These are phyloP conservation scores for Jaapia argillacea DNA, from an alignment of 768 basidiomycete genomes.

Conservation along the genomic window DNA sequence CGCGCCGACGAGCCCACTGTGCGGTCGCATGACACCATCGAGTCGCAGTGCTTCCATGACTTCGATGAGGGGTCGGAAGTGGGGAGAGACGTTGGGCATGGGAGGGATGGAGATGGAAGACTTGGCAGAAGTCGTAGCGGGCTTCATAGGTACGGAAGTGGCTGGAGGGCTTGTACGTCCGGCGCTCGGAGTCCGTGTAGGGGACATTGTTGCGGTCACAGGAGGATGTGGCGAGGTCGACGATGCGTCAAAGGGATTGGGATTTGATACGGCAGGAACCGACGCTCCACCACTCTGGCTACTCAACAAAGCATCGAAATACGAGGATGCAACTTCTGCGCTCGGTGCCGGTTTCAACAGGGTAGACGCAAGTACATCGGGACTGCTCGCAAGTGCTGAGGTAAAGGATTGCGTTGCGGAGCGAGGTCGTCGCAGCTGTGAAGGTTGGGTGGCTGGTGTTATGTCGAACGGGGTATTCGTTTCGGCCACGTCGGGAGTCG, in stretches of 20 bases:
- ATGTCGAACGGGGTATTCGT: too few species aligned
- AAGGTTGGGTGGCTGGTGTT: too few species aligned
- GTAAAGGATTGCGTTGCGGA: too few species aligned
- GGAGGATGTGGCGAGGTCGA: not conserved
- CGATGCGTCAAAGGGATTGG: not conserved
- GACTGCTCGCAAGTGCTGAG: too few species aligned
- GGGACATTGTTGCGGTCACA: not conserved
- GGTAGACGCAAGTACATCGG: too few species aligned
- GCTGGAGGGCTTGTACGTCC: not conserved
- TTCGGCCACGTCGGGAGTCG: too few species aligned
- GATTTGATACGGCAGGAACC: too few species aligned
- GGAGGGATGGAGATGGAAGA: not conserved
- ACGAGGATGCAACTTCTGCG: too few species aligned
- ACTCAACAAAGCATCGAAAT: too few species aligned
- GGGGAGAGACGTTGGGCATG: not conserved
- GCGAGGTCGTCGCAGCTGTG: too few species aligned
- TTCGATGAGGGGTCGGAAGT: not conserved
- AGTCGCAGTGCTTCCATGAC: not conserved
- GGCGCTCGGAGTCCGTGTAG: not conserved
- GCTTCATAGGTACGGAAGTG: not conserved
- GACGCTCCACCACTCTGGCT: too few species aligned
- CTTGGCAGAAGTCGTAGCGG: not conserved
- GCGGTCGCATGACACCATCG: not conserved
- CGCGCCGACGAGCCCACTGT: not conserved
- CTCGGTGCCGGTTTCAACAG: too few species aligned